Evolutionary conservation across 108 stramenopile genomes (phyloP).

Genomic region (Stephanodiscus minutulus): DNA sequence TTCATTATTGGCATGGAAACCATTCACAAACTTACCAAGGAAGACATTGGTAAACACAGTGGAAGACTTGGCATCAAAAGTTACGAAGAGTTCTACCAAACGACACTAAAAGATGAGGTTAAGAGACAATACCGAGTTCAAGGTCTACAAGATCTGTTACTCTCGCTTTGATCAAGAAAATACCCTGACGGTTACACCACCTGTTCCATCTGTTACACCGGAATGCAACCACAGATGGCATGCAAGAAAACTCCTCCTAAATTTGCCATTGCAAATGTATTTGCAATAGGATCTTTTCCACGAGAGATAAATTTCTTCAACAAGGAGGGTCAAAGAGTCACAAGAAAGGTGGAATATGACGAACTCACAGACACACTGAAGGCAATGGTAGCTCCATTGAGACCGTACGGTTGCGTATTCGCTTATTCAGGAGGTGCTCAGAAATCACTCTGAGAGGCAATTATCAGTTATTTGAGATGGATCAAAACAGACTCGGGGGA

Average conservation of each 20-base stretch:
- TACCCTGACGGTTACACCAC: constrained; percentile 2
- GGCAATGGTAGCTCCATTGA: too few species aligned
- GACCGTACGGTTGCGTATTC: too few species aligned
- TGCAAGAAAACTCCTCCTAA: too few species aligned
- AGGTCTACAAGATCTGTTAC: constrained; percentile 18
- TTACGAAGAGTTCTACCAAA: constrained; percentile 13
- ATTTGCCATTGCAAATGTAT: too few species aligned
- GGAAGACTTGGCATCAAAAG: constrained; percentile 4
- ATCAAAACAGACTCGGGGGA: constrained; percentile 28
- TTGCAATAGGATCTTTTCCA: too few species aligned
- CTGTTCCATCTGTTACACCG: constrained; percentile 17
- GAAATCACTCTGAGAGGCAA: constrained; percentile 21
- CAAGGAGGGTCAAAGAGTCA: neutral
- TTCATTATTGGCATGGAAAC: constrained; percentile 21
- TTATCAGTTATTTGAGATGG: constrained; percentile 20
- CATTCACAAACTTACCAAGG: constrained; percentile 1
- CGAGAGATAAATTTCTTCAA: neutral
- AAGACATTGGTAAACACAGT: neutral
- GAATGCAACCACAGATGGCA: too few species aligned
- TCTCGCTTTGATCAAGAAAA: constrained; percentile 16
- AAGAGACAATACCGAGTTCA: constrained; percentile 18
- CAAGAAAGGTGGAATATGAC: neutral
- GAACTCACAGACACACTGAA: constrained; percentile 11
- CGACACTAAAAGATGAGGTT: constrained; percentile 1
- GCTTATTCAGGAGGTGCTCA: constrained; percentile 25